Base-by-base conservation (phyloP, 441 rosid genomes). In the Erysimum cheiri region DNA sequence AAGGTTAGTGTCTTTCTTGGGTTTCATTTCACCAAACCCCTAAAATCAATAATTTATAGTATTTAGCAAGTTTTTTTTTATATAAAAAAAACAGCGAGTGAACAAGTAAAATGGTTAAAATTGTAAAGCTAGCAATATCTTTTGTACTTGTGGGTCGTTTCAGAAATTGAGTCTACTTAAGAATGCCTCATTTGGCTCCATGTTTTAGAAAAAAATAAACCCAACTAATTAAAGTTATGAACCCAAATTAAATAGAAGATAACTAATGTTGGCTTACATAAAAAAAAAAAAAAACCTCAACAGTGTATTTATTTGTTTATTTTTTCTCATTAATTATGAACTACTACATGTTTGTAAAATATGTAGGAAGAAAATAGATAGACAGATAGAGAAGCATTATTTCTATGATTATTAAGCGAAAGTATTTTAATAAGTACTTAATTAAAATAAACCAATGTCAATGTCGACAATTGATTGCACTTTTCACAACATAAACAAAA, bases 401-500 rank as follows among this genome's bases (percentile, higher is more conserved):
- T 0, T 59, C 32, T 39, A 24, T 36, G 9, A 58, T 24, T 22
- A 1, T 36, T 14, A 7, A 1, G 46, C 7, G 3, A 13, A n/a
- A 26, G 15, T 55, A 32, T 31, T 29, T 55, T 32, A 41, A 60
- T 33, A 10, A 47, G 3, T 8, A 49, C 43, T 56, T 43, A n/a
- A 26, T 41, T 39, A 22, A 58, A 44, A 19, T 13, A 7, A n/a
- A 64, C 9, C 10, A 24, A 39, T 50, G 14, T 50, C 36, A 24
- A 36, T 50, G 70, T 65, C 60, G 49, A 37, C 4, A 9, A 6
- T 6, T 50, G 29, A 37, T 52, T 39, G 24, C 12, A 15, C 60
- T 65, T 65, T 65, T 37, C 13, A 39, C 37, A 52, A 52, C 70
- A 65, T 52, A 26, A 39, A 52, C 60, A 36, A 26, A 39, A 5